Base-by-base conservation (phyloP, 2,329 filamentous ascomycete species). In the Botrytis deweyae region DNA sequence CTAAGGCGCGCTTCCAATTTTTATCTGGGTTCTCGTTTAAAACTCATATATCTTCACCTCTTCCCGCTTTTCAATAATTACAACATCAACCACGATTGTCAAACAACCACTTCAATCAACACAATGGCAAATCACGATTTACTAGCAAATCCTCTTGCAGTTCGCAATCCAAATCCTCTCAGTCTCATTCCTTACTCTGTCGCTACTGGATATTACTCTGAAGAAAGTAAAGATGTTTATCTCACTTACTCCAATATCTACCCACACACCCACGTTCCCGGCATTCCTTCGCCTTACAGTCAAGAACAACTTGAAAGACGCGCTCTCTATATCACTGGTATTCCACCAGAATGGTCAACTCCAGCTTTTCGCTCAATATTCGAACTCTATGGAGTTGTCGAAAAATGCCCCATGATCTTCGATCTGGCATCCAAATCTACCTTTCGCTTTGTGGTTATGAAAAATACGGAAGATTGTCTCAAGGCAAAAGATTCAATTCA, bases 391-490 rank as follows among this genome's bases (percentile, higher is more conserved):
- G 78, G 74, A 44, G 70, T 55, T 3, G 74, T 78, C 29, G 74
- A 74, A 8, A 77, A 72, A 44, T 74, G 65, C 40, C 75, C 78
- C 1, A 65, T 64, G 1, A 63, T 80, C 14, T 76, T 78, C 36
- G 77, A 77, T 58, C 40, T 75, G 9, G 67, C 46, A 18, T 76
- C 74, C 18, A 62, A 71, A 29, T 55, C 74, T 20, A 77, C 76
- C 1, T 80, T 79, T 62, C 76, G 78, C 42, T 80, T 78, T 76
- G 71, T 78, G 25, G 65, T 80, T 25, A 76, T 79, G 76, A 52
- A 59, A 7, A 75, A 73, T 22, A 49, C 40, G n/a, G 75, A 76
- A 25, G 76, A 77, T 29, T 75, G 76, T 29, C 58, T 72, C n/a
- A 64, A 40, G 16, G 75, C 75, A n/a, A 62, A 72, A 62, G 65